Base-by-base conservation (phyloP, 1,139 yeast genomes). In the Geotrichum klebahnii region DNA sequence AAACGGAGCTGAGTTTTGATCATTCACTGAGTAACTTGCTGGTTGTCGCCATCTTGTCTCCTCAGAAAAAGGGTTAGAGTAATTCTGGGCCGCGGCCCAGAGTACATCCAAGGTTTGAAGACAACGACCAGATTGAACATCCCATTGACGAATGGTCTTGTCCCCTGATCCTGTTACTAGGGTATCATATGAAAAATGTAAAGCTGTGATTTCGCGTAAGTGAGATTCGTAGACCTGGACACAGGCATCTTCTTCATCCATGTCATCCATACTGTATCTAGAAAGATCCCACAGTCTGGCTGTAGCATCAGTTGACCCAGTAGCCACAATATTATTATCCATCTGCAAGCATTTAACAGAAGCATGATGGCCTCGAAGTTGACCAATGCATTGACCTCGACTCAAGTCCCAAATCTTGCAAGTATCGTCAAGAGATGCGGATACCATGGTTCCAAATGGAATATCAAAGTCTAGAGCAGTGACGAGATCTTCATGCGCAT, bases 401-500 rank as follows among this genome's bases (percentile, higher is more conserved):
- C 76, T 77, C 66, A 76, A 69, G 69, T 89, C 96, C 96, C 97
- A 88, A 5, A 90, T 85, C 56, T 85, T 77, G 8, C 88, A 85
- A 1, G 88, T 81, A 63, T 82, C 87, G 66, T 88, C 96, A 59
- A 81, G 71, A 3, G 89, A 79, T 0, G 96, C 89, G 12, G 92
- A 78, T 2, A 89, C 92, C 66, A 82, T 63, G 0, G 80, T 79
- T 1, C 88, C 88, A 64, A 81, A 82, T 12, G 89, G 89, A 36
- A 75, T 71, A 60, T 82, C 87, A 62, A 82, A 81, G 57, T 80
- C 88, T 51, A 83, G 62, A 33, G 79, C 72, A 0, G 78, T 74
- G 22, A 83, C 70, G 2, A 75, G 57, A 44, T 75, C 79, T 2
- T 70, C 68, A 57, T 81, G 85, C 0, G 82, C 81, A n/a, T 70